Conservation (phyloP, 139 green algal genomes). For the Tetraselmis chui region DNA sequence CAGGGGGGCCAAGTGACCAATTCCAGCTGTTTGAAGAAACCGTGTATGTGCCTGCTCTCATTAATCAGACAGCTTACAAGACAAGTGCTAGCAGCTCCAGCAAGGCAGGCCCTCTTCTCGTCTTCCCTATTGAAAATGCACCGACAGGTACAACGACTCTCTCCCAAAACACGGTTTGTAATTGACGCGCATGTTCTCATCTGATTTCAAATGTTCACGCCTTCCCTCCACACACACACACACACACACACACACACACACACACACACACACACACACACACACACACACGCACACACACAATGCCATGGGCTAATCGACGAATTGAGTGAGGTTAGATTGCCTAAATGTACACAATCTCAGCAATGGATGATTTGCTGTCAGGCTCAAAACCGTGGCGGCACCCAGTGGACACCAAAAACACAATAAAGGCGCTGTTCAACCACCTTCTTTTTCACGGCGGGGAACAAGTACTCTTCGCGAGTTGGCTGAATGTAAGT, state of each 20-base stretch:
- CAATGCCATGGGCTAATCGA: not conserved
- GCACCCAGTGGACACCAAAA: not conserved
- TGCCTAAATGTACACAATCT: not conserved
- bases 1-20: not conserved
- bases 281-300: no score
- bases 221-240: no score
- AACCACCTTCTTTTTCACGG: not conserved
- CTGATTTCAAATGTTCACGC: not conserved
- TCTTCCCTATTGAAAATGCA: not conserved
- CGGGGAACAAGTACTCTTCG: not conserved
- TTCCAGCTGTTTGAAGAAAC: not conserved
- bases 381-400: not conserved
- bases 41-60: not conserved
- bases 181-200: not conserved
- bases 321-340: not conserved
- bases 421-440: not conserved
- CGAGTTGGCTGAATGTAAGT: not conserved
- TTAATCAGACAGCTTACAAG: not conserved
- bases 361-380: no score
- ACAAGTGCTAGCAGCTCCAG: not conserved
- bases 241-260: no score
- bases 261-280: no score
- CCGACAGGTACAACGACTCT: no score
- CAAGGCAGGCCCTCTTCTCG: not conserved
- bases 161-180: not conserved